Percentiles rank a stretch among this genome's conserved stretches.
These are phyloP conservation scores for Globisporangium viniferum DNA, from an alignment of 352 stramenopile species.

Conservation along the genomic window DNA sequence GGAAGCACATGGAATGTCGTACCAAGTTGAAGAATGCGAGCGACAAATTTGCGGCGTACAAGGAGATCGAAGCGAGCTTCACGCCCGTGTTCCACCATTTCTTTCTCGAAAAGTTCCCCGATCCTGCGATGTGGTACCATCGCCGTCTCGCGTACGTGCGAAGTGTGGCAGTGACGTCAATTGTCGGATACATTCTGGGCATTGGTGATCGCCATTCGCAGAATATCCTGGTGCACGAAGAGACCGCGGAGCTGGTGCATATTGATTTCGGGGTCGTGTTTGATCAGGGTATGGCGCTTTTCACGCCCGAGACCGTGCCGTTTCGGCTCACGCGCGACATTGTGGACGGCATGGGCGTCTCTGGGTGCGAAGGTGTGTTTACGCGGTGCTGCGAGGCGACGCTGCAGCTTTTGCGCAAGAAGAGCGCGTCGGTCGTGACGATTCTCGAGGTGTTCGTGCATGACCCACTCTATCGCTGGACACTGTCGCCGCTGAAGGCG, in stretches of 20 bases:
- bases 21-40: constrained; percentile 67
- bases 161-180: constrained; percentile 96
- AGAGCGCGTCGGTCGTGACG: constrained; percentile 93
- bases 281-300: constrained; percentile 94
- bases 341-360: constrained; percentile 99
- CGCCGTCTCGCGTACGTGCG: constrained; percentile 94
- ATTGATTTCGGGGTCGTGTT: constrained; percentile 99
- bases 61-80: constrained; percentile 92
- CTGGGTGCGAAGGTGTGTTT: constrained; percentile 95
- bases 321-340: constrained; percentile 99
- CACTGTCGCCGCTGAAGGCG: constrained; percentile 88
- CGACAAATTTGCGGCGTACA: constrained; percentile 82
- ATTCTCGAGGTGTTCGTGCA: constrained; percentile 99
- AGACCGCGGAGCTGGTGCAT: constrained; percentile 97
- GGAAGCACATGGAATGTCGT: constrained; percentile 83
- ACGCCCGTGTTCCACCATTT: constrained; percentile 97
- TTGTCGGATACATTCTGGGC: constrained; percentile 94
- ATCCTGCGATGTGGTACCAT: constrained; percentile 92
- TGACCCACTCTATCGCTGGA: constrained; percentile 99
- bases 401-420: constrained; percentile 89
- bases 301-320: constrained; percentile 97
- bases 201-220: constrained; percentile 98
- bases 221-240: constrained; percentile 98
- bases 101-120: constrained; percentile 97
- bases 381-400: constrained; percentile 93